Percentiles rank a stretch among this genome's conserved stretches.
These are phyloP conservation scores for Bauhinia variegata DNA, from an alignment of 306 rosid species.

Conservation along the genomic window DNA sequence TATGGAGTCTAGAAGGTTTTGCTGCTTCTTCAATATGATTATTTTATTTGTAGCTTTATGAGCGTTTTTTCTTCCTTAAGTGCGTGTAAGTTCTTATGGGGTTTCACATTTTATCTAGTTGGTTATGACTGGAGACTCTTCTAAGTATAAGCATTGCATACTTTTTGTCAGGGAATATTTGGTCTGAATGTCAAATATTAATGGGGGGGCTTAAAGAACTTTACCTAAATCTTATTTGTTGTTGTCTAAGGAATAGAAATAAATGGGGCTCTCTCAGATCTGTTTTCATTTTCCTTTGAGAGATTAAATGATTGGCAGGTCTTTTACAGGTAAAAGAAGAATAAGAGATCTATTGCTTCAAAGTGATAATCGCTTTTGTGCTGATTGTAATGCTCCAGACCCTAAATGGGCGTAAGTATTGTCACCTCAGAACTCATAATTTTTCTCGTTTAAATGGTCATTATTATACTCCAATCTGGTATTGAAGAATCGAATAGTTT, in stretches of 20 bases:
- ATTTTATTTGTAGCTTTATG: conserved; percentile 23
- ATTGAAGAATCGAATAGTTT: not conserved
- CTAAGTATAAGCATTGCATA: conserved; percentile 18
- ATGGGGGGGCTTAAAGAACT: not conserved
- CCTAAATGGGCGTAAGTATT: conserved; percentile 99
- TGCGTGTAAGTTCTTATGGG: conserved; percentile 4
- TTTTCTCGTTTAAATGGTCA: conserved; percentile 17
- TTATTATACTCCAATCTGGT: conserved; percentile 19
- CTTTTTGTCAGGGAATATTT: conserved; percentile 1
- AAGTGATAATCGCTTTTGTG: conserved; percentile 79
- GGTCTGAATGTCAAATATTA: conserved; percentile 10
- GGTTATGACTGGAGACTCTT: conserved; percentile 14
- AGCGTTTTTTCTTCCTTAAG: conserved; percentile 8
- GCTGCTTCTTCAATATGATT: conserved; percentile 7
- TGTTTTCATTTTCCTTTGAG: conserved; percentile 27
- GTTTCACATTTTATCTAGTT: conserved; percentile 24
- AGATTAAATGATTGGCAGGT: conserved; percentile 35
- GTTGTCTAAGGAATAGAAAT: not conserved
- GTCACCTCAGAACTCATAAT: conserved; percentile 4
- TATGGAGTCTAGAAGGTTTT: conserved; percentile 20
- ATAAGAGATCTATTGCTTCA: conserved; percentile 73
- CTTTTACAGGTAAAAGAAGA: conserved; percentile 76
- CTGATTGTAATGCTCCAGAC: conserved; percentile 92
- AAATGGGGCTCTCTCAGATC: not conserved
- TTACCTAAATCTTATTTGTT: not conserved